Base-by-base conservation (phyloP, 345 rosid species). In the Boechera divaricarpa region DNA sequence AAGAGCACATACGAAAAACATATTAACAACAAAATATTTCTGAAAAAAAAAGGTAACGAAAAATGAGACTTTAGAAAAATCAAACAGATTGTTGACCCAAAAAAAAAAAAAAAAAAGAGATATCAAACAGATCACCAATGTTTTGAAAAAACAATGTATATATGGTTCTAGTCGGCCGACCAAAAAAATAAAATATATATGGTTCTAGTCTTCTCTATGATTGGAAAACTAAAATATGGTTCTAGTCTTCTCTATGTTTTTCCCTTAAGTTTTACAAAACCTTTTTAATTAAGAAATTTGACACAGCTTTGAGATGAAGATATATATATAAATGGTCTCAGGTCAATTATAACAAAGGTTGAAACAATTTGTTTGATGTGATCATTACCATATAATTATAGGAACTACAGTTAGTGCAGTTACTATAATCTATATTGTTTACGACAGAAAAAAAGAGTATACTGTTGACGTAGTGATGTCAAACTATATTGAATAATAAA, bases 1-100 rank as follows among this genome's bases (percentile, higher is more conserved):
- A 61, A 48, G 49, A 72, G 13, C 33, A 57, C 11, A 38, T 51
- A 38, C 45, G 47, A 28, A 21, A 42, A 31, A 44, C 6, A 70
- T 7, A 44, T 18, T 32, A 15, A 4, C 45, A 57, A 58, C 15
- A 44, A 53, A 12, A 29, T 24, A 52, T 67, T 10, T 6, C 10
- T 6, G 26, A 48, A 16, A 10, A n/a, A 48, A 67, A 4, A 29
- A 53, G n/a, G 21, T 38, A 24, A 41, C 12, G 73, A 56, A 32
- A 56, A 69, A 54, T 13, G 15, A 63, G 29, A 59, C 29, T 15
- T 44, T 42, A 28, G 16, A 15, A 2, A 48, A 4, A 44, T 15
- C 53, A 63, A 13, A 42, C 35, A 42, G 24, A 28, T 63, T 21
- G 24, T 21, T 21, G 24, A 21, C 24, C 24, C 1, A 21, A 21